Evolutionary conservation across 768 basidiomycete genomes (phyloP).

Genomic region (Suillus placidus): DNA sequence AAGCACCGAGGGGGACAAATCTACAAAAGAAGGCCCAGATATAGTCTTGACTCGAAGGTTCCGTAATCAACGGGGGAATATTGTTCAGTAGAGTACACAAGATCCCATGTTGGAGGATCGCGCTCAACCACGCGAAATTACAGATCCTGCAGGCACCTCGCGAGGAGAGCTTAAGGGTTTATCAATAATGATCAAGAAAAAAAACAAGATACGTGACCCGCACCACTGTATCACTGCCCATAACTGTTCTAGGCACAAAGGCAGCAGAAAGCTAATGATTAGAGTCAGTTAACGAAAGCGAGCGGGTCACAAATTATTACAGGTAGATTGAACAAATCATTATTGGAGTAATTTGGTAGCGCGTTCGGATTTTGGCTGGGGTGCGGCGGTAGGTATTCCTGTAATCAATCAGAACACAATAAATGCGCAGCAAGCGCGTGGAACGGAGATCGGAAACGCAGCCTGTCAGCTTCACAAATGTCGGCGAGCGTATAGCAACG

Average conservation of each 20-base stretch:
- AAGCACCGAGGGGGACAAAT: background rate
- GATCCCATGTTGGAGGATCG: background rate
- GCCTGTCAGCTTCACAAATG: background rate
- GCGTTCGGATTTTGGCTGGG: too few relatives aligned
- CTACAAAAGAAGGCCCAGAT: conserved; percentile 1
- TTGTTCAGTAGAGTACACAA: background rate
- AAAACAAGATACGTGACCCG: background rate
- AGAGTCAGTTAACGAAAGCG: background rate
- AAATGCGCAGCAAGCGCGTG: background rate
- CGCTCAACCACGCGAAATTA: background rate
- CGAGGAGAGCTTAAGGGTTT: background rate
- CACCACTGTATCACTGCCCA: background rate
- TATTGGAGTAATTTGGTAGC: too few relatives aligned
- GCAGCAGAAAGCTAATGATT: background rate
- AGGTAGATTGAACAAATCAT: background rate
- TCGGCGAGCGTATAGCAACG: background rate
- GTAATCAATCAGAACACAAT: too few relatives aligned
- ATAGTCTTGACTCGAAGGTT: background rate
- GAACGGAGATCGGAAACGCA: background rate
- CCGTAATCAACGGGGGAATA: too few relatives aligned
- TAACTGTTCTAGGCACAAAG: background rate
- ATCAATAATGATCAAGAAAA: background rate
- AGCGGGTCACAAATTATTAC: background rate
- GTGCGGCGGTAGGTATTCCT: background rate
- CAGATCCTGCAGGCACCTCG: background rate